These are phyloP conservation scores for Papiliotrema flavescens DNA, from an alignment of 1,284 basidiomycete species.

Conservation along the genomic window DNA sequence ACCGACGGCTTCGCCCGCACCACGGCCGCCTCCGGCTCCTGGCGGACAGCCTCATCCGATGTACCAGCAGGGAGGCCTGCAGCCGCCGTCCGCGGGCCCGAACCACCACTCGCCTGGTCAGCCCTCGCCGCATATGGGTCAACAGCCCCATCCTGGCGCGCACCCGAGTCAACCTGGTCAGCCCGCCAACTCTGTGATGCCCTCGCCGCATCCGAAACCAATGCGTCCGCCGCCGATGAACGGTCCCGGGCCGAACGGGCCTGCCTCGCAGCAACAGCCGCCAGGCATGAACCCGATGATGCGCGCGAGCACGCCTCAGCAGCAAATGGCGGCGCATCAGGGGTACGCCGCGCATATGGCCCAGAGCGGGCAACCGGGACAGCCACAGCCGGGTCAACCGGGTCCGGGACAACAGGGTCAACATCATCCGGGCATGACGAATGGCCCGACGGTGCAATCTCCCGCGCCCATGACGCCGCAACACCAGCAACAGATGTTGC, in stretches of 20 bases:
- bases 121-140: slow-evolving; percentile 28
- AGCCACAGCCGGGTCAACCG: no score
- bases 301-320: slow-evolving; percentile 33
- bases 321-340: slow-evolving; percentile 17
- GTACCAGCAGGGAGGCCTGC: slow-evolving; percentile 24
- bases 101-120: slow-evolving; percentile 24
- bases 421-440: slow-evolving; percentile 3
- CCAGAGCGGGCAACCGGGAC: no score
- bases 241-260: no score
- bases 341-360: slow-evolving; percentile 4
- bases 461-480: slow-evolving; percentile 5
- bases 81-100: slow-evolving; percentile 18
- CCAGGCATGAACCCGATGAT: slow-evolving; percentile 29
- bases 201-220: slow-evolving; percentile 34
- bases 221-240: slow-evolving; percentile 38
- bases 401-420: not conserved
- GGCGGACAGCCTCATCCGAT: slow-evolving; percentile 17
- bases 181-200: slow-evolving; percentile 30
- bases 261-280: slow-evolving; percentile 21
- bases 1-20: slow-evolving; percentile 25
- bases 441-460: not conserved
- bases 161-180: slow-evolving; percentile 26
- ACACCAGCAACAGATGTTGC: slow-evolving; percentile 11
- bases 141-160: slow-evolving; percentile 18
- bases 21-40: slow-evolving; percentile 15